Base-by-base conservation (phyloP, 331 rosid species). In the Acacia pycnantha region DNA sequence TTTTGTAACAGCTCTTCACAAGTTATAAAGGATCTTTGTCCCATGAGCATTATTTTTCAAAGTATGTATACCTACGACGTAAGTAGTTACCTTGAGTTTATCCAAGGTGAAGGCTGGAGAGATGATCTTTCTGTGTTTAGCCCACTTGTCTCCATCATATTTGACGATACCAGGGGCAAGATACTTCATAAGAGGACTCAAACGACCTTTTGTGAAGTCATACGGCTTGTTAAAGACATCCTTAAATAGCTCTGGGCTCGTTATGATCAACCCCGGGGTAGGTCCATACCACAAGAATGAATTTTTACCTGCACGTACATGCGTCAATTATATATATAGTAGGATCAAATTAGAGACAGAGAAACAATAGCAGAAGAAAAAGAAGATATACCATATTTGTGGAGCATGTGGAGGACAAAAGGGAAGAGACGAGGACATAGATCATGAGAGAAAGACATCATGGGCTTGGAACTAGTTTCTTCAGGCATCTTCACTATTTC, bases 81-180 rank as follows among this genome's bases (percentile, higher is more conserved):
- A 21, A 26, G 0, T 22, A 56, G 6, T 56, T 56, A 31, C 89
- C 87, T 86, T 86, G 58, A 86, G 33, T 59, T 81, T 83, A 31
- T 80, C 87, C 13, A n/a, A n/a, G n/a, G n/a, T n/a, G 76, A 83
- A 83, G 18, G 87, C 85, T 1, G 83, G 83, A 13, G 40, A 65
- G 69, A 83, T 81, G 19, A 83, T 83, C 81, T 86, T 86, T 58
- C 89, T 50, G 58, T 83, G 89, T 13, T 19, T 77, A 3, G 24
- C 21, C 89, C 89, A 83, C 50, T 83, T 77, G 1, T 77, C 79
- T 0, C 89, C 89, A 8, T 83, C 89, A n/a, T n/a, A 77, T 40
- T 40, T 80, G 13, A 1, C 18, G 2, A 86, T 62, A 9, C 89
- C 89, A 8, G 27, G 24, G 0, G 43, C 78, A 35, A 86, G 4